Evolutionary conservation across 768 basidiomycete genomes (phyloP).

Genomic region (Amanita thiersii): DNA sequence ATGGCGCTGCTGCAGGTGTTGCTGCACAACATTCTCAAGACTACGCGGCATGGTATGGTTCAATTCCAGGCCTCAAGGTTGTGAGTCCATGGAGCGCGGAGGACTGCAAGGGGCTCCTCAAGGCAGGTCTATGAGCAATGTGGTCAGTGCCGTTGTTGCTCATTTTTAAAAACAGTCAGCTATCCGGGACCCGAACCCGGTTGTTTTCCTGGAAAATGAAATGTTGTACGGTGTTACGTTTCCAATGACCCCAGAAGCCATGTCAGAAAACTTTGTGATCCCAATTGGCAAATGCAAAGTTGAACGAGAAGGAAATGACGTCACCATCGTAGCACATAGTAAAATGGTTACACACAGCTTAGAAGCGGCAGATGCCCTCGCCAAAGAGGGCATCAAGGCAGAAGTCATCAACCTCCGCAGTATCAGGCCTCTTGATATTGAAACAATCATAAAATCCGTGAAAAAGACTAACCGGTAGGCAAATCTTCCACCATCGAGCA

Average conservation of each 20-base stretch:
- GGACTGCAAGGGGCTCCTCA: conserved; percentile 97
- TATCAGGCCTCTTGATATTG: conserved; percentile 95
- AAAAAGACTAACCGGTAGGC: conserved; percentile 96
- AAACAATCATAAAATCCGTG: conserved; percentile 92
- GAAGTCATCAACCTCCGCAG: conserved; percentile 96
- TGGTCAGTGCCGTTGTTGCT: background rate
- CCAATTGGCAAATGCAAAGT: conserved; percentile 98
- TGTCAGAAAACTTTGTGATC: conserved; percentile 91
- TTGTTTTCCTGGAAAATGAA: conserved; percentile 99
- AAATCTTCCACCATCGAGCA: background rate
- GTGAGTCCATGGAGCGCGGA: conserved; percentile 98
- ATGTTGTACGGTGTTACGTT: conserved; percentile 97
- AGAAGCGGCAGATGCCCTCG: conserved; percentile 88
- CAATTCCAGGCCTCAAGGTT: conserved; percentile 93
- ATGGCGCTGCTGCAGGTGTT: conserved; percentile 96
- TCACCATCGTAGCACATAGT: conserved; percentile 96
- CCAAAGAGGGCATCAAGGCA: conserved; percentile 94
- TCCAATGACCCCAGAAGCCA: conserved; percentile 91
- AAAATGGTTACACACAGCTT: conserved; percentile 95
- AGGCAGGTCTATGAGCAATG: conserved; percentile 39
- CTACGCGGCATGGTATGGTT: conserved; percentile 92
- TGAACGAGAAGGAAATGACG: conserved; percentile 85
- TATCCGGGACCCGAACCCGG: conserved; percentile 96
- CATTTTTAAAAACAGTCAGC: conserved; percentile 56
- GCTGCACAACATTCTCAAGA: conserved; percentile 97